These are phyloP conservation scores for Coniochaeta ligniaria DNA, from an alignment of 2,329 filamentous ascomycete species.

Conservation along the genomic window DNA sequence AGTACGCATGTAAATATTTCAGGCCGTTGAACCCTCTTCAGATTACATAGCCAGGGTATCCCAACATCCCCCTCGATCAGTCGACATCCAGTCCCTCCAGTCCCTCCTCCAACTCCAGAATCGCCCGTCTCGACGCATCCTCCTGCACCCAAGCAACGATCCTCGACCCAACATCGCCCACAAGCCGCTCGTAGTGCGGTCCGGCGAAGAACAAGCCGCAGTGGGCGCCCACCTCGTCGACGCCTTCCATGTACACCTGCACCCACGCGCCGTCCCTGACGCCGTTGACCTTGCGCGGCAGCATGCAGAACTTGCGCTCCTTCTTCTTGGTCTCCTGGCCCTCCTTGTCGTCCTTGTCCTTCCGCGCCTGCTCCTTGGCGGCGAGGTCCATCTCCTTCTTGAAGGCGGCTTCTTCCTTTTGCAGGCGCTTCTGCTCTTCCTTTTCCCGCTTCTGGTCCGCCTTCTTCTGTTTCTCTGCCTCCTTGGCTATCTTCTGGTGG, in stretches of 20 bases:
- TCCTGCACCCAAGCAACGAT: slow-evolving; percentile 66
- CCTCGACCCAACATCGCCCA: slow-evolving; percentile 63
- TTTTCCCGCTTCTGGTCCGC: slow-evolving; percentile 9
- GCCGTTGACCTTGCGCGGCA: slow-evolving; percentile 51
- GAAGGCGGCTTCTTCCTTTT: slow-evolving; percentile 20
- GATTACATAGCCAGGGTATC: not conserved
- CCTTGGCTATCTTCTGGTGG: slow-evolving; percentile 35
- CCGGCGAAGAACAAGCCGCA: slow-evolving; percentile 73
- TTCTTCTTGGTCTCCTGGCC: slow-evolving; percentile 27
- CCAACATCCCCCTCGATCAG: not conserved
- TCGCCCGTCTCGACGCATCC: slow-evolving; percentile 39
- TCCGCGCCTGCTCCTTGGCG: slow-evolving; percentile 17
- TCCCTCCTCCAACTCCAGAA: slow-evolving; percentile 19
- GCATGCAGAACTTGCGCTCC: slow-evolving; percentile 70
- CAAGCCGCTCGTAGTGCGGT: slow-evolving; percentile 66
- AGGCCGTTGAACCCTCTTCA: not conserved
- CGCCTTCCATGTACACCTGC: slow-evolving; percentile 69
- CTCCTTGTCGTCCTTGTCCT: slow-evolving; percentile 16
- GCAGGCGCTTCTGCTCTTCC: slow-evolving; percentile 17
- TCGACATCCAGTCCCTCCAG: not conserved
- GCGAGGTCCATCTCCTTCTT: slow-evolving; percentile 17
- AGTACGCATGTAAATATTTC: not conserved
- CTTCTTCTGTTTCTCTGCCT: slow-evolving; percentile 28
- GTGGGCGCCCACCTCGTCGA: slow-evolving; percentile 82
- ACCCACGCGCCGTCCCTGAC: slow-evolving; percentile 67